These are phyloP conservation scores for Fusarium sp. DNA, from an alignment of 2,329 filamentous ascomycete species.

Conservation along the genomic window DNA sequence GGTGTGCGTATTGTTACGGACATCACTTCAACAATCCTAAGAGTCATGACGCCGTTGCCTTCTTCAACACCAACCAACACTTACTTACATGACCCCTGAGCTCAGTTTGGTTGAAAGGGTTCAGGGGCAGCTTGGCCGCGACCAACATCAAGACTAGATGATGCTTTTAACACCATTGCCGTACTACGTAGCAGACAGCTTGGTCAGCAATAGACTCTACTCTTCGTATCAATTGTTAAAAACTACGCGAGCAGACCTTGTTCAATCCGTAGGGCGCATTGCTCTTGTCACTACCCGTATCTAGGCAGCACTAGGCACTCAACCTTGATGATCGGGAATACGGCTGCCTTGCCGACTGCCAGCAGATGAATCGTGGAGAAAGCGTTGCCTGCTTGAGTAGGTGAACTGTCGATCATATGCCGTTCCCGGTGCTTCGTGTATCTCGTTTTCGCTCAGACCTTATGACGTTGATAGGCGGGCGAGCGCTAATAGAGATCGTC, in stretches of 20 bases:
- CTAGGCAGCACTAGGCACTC: constrained; percentile 5
- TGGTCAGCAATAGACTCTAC: no score
- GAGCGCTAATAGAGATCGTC: constrained; percentile 27
- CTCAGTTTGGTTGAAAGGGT: no score
- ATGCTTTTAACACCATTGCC: no score
- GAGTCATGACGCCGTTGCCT: constrained; percentile 16
- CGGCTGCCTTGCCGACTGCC: constrained; percentile 21
- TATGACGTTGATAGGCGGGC: constrained; percentile 30
- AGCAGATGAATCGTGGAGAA: constrained; percentile 22
- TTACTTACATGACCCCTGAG: neutral
- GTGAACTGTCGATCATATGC: constrained; percentile 24
- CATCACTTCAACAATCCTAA: constrained; percentile 13
- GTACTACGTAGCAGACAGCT: no score
- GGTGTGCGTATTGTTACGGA: constrained; percentile 37
- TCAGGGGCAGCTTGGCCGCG: no score
- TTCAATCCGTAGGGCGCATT: neutral
- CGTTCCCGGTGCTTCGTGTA: constrained; percentile 32
- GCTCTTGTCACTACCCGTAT: neutral
- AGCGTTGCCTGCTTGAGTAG: constrained; percentile 24
- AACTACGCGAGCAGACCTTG: no score
- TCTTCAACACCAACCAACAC: neutral
- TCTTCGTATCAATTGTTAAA: no score
- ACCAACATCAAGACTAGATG: no score
- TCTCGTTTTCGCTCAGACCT: constrained; percentile 7
- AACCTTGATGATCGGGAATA: constrained; percentile 19